Conservation (phyloP, 805 yeast species). For the Ogataea zsoltii region DNA sequence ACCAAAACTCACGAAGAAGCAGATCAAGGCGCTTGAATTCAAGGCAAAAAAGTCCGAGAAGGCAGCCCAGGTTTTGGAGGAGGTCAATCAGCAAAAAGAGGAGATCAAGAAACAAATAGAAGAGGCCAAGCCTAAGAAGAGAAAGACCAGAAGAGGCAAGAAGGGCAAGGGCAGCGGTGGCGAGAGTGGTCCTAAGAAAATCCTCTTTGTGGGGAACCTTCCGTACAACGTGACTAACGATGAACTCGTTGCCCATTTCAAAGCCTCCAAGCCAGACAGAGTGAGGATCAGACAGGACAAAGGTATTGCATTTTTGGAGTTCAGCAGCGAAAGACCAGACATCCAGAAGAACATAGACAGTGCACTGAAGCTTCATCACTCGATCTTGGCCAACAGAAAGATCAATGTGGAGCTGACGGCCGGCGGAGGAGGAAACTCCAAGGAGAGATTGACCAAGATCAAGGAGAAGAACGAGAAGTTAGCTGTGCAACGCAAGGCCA, state of each 20-base stretch:
- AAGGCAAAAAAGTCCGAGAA: conserved; percentile 39
- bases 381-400: conserved; percentile 64
- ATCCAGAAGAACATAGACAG: conserved; percentile 80
- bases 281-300: conserved; percentile 80
- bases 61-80: conserved; percentile 37
- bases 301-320: conserved; percentile 92
- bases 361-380: conserved; percentile 83
- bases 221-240: conserved; percentile 69
- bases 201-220: conserved; percentile 87
- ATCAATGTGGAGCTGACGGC: conserved; percentile 96
- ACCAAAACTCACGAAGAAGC: conserved; percentile 60
- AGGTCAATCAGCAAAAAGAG: conserved; percentile 22
- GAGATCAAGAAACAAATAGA: conserved; percentile 31
- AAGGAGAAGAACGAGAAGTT: conserved; percentile 76
- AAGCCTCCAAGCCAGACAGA: conserved; percentile 67
- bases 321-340: conserved; percentile 55
- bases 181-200: conserved; percentile 60
- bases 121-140: conserved; percentile 47
- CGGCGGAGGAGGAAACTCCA: conserved; percentile 96
- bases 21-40: conserved; percentile 62
- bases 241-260: conserved; percentile 71
- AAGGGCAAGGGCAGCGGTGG: conserved; percentile 55
- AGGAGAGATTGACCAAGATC: conserved; percentile 65
- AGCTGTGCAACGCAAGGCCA: conserved; percentile 64
- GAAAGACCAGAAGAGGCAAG: conserved; percentile 78